Conservation (phyloP, 441 rosid species). For the Adansonia madagascariensis region DNA sequence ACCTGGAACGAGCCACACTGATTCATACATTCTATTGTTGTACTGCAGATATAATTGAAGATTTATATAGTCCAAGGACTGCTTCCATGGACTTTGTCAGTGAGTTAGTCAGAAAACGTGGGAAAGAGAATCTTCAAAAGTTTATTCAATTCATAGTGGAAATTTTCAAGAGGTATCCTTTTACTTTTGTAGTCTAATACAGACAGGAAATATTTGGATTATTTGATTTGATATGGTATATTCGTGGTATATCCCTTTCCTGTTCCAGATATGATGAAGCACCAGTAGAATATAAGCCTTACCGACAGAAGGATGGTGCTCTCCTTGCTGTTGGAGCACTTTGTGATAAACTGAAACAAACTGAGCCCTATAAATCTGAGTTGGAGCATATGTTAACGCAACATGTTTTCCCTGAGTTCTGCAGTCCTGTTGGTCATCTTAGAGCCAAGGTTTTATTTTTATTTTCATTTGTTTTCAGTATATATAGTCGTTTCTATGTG, state of each 20-base stretch:
- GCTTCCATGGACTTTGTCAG: slow-evolving; percentile 86
- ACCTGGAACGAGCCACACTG: slow-evolving; percentile 7
- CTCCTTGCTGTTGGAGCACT: slow-evolving; percentile 90
- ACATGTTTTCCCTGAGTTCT: slow-evolving; percentile 97
- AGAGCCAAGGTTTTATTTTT: slow-evolving; percentile 78
- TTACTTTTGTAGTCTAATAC: neutral
- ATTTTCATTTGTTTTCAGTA: too few relatives aligned
- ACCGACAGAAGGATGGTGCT: slow-evolving; percentile 79
- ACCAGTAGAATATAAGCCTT: slow-evolving; percentile 56
- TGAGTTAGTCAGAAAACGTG: slow-evolving; percentile 83
- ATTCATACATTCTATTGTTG: slow-evolving; percentile 26
- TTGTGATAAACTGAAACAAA: slow-evolving; percentile 94
- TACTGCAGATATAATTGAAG: slow-evolving; percentile 75
- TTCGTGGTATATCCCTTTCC: neutral
- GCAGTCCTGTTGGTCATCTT: slow-evolving; percentile 92
- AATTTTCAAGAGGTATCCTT: slow-evolving; percentile 64
- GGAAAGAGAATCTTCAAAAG: slow-evolving; percentile 79
- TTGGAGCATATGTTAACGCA: slow-evolving; percentile 95
- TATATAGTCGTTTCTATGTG: too few relatives aligned
- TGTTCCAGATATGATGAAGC: slow-evolving; percentile 61
- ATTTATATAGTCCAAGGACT: slow-evolving; percentile 77
- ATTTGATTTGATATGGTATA: neutral
- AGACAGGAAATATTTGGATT: neutral
- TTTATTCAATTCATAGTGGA: slow-evolving; percentile 68
- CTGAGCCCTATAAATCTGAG: slow-evolving; percentile 94